Conservation (phyloP, 2,329 filamentous ascomycete genomes). For the Ceratocystis alfenasii region DNA sequence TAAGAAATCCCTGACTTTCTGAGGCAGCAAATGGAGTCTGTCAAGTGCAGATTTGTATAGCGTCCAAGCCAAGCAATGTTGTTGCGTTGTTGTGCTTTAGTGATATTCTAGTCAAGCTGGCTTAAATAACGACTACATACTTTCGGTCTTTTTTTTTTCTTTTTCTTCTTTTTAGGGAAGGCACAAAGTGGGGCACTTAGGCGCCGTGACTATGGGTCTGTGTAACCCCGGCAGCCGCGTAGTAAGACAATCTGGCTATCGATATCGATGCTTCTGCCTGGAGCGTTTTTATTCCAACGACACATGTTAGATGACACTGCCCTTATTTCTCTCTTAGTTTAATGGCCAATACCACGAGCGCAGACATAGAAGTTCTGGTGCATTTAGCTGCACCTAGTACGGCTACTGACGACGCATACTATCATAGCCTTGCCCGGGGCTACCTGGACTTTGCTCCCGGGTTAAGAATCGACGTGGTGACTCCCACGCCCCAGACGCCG, state of each 20-base stretch:
- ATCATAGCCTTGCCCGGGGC: conserved; percentile 39
- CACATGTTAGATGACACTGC: not conserved
- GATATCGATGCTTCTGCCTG: not conserved
- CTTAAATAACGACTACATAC: not conserved
- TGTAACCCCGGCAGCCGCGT: not conserved
- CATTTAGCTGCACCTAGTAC: conserved; percentile 43
- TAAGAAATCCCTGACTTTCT: not conserved
- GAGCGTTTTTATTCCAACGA: conserved; percentile 1
- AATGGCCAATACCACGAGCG: not conserved
- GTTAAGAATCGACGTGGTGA: conserved; percentile 2
- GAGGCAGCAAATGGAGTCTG: too few species aligned
- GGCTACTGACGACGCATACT: conserved; percentile 37
- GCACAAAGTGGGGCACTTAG: not conserved
- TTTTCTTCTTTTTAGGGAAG: not conserved
- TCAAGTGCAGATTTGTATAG: too few species aligned
- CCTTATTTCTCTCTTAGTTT: not conserved
- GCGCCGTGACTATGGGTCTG: not conserved
- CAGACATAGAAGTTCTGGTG: conserved; percentile 43
- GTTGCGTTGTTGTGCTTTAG: not conserved
- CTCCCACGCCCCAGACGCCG: conserved; percentile 21
- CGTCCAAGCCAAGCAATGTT: too few species aligned
- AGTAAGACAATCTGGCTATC: not conserved
- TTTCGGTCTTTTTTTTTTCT: not conserved
- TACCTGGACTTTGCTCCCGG: conserved; percentile 39
- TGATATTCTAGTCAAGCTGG: not conserved